A percentile compares a stretch with the other conserved stretches of the same genome.
Conservation (phyloP, 371 early-diverging fungal genomes). For the Entomophthora muscae region DNA sequence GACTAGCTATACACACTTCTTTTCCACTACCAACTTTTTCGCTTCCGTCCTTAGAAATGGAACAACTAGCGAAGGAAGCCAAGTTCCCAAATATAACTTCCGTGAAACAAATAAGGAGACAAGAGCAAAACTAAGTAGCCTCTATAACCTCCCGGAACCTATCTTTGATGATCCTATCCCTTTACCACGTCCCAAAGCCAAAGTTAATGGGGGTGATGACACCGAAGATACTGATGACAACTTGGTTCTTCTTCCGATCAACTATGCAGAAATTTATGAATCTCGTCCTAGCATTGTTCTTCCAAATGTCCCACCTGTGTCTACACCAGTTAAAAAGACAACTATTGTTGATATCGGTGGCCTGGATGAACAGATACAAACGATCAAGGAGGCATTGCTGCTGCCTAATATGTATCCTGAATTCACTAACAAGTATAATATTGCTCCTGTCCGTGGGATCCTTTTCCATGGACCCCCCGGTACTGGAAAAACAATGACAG, state of each 20-base stretch:
- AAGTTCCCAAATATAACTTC: neutral
- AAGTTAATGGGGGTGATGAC: neutral
- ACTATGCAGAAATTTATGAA: neutral
- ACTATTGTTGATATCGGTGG: slow-evolving; percentile 24
- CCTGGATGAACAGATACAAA: slow-evolving; percentile 28
- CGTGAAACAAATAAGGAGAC: neutral
- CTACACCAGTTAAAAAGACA: neutral
- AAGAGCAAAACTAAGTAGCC: neutral
- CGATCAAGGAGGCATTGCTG: slow-evolving; percentile 53
- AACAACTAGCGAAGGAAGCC: neutral
- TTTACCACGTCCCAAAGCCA: neutral
- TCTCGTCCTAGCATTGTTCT: neutral
- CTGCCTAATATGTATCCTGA: slow-evolving; percentile 62
- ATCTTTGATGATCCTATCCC: neutral
- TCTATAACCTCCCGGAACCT: neutral
- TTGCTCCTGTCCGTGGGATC: slow-evolving; percentile 70
- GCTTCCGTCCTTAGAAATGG: neutral
- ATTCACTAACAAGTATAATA: slow-evolving; percentile 32
- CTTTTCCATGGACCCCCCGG: slow-evolving; percentile 97
- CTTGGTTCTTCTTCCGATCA: neutral
- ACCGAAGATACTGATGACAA: neutral
- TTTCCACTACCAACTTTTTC: neutral
- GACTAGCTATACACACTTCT: neutral
- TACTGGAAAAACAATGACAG: slow-evolving; percentile 97
- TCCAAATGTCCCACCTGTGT: neutral